A percentile compares a stretch with the other conserved stretches of the same genome.
Evolutionary conservation across 192 early-diverging fungal species (phyloP).

Genomic region (Coemansia guatemalensis): DNA sequence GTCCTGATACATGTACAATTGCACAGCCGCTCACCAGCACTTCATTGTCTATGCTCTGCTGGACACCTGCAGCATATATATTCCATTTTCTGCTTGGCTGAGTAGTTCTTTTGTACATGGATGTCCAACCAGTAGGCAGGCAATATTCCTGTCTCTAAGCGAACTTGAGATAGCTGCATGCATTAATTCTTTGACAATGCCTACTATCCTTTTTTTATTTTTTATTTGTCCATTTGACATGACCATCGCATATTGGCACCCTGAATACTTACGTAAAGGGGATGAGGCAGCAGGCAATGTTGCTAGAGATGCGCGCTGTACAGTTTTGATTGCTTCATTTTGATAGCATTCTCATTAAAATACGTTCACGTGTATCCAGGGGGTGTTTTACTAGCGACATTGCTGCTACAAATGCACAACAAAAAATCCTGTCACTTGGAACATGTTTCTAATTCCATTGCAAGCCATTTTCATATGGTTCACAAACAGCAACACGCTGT

Average conservation of each 20-base stretch:
- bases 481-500: conserved; percentile 23
- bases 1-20: not conserved
- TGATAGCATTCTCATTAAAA: not conserved
- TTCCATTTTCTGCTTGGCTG: not conserved
- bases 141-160: not conserved
- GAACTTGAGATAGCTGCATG: conserved; percentile 1
- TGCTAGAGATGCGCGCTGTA: not conserved
- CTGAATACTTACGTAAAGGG: not conserved
- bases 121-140: not conserved
- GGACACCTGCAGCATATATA: not conserved
- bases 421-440: not conserved
- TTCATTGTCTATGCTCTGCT: not conserved
- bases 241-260: not conserved
- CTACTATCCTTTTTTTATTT: not conserved
- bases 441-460: conserved; percentile 5
- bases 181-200: conserved; percentile 23
- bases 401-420: not conserved
- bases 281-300: not conserved
- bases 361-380: not conserved
- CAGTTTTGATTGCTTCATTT: not conserved
- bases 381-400: not conserved
- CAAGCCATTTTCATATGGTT: not conserved
- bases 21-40: not conserved
- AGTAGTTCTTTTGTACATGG: not conserved
- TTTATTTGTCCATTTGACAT: not conserved